Base-by-base conservation (phyloP, 2,329 filamentous ascomycete genomes). In the Aspergillus versicolor region DNA sequence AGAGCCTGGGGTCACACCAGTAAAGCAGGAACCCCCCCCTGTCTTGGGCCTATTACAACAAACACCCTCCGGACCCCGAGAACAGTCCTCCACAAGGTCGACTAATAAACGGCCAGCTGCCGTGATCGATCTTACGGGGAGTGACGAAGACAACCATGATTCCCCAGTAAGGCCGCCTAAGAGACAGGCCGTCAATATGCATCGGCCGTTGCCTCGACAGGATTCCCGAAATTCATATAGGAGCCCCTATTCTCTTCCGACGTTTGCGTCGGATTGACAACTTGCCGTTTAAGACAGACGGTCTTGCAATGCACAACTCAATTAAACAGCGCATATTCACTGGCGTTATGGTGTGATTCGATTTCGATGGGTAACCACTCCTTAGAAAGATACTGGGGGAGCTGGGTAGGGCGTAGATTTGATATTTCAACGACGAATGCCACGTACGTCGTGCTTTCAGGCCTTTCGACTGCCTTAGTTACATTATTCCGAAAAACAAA, bases 61-160 rank as follows among this genome's bases (percentile, higher is more conserved):
- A 51, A 70, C 73, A 32, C 68, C 75, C 37, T 64, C 65, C 21
- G 70, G 72, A 59, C 73, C 71, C 55, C 67, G 67, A 27, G 75
- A 77, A 58, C 64, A 72, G 50, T 77, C 77, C 13, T 70, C 70
- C 4, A 67, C 70, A 12, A 71, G 75, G 49, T 77, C 77, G 15
- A 66, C 63, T 34, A 77, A 71, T 44, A 84, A 84, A 63, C 71
- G 81, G 55, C 67, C 79, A 13, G 69, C 77, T 17, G 73, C 76
- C 59, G 75, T 84, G n/a, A 83, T 84, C 59, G 82, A 84, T 62
- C 70, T 84, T 41, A 84, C 81, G 4, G 73, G 76, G 13, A 83
- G 79, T 63, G 81, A 80, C 47, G 80, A 82, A 54, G 76, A 79
- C 53, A 76, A 77, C 15, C 79, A 83, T 42, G 77, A 79, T 40